Conservation (phyloP, 116 monocot species). For the Thalassia testudinum region DNA sequence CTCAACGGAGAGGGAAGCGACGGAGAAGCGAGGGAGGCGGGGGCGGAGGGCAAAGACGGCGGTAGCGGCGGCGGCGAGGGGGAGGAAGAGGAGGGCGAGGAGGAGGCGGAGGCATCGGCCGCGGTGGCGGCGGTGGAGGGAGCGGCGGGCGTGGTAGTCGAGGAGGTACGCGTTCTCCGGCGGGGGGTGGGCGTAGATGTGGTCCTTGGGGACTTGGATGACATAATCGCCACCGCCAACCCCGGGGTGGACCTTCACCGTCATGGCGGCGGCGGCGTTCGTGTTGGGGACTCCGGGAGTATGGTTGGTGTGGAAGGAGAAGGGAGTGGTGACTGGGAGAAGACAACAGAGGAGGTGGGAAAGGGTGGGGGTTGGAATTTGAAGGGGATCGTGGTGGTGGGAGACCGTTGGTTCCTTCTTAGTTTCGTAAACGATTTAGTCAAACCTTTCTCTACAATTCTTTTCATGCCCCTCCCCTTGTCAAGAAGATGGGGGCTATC, state of each 20-base stretch:
- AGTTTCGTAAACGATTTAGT: no score
- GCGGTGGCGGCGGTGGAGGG: not conserved
- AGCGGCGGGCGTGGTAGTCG: not conserved
- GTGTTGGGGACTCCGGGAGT: not conserved
- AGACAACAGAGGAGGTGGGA: no score
- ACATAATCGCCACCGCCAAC: no score
- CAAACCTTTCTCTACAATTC: no score
- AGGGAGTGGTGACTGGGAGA: not conserved
- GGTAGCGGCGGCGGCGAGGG: conserved; percentile 9
- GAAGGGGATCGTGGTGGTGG: no score
- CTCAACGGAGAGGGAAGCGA: conserved; percentile 17
- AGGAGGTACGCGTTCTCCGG: not conserved
- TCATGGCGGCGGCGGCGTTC: not conserved
- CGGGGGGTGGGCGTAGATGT: no score
- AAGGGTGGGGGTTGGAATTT: no score
- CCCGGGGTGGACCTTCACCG: conserved; percentile 3
- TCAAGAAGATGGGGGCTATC: no score
- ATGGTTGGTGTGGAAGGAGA: not conserved
- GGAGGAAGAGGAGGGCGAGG: conserved; percentile 4
- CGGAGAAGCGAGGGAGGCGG: conserved; percentile 18
- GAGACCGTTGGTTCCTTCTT: no score
- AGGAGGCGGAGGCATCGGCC: not conserved
- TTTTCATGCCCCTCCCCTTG: no score
- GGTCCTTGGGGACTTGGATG: no score
- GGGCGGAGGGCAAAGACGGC: conserved; percentile 37